Base-by-base conservation (phyloP, 306 rosid genomes). In the Mucuna pruriens region DNA sequence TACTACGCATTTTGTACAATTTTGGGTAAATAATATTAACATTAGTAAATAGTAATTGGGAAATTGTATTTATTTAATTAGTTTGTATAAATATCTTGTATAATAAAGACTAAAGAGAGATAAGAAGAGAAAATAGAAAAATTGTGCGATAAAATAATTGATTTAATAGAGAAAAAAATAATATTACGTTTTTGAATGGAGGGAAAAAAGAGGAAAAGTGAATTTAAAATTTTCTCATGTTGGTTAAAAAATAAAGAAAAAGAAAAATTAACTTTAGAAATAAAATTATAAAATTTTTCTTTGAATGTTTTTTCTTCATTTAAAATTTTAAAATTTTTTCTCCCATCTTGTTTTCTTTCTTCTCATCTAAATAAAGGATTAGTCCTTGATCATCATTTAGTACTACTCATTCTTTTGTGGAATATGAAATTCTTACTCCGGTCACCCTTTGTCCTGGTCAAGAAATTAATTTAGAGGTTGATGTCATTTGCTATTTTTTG, bases 401-500 rank as follows among this genome's bases (percentile, higher is more conserved):
- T 68, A 34, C 23, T 4, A 12, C 17, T 38, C 0, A 11, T 45
- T n/a, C n/a, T 63, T 26, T 6, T 39, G 26, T 17, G 75, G 62
- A 57, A 44, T 29, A 31, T 57, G 36, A 82, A 55, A 75, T 74
- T 6, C 31, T 49, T 26, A 15, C 63, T 9, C 9, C 57, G 40
- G 54, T 16, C 42, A 58, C 25, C 46, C 54, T 42, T 9, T 10
- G n/a, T 65, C 26, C 20, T 20, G 49, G 84, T 74, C 42, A 74
- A 74, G 29, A 65, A n/a, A n/a, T n/a, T n/a, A 40, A 65, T 74
- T 52, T 51, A 34, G 49, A 74, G 31, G 76, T 71, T 77, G 69
- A 71, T 69, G 48, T 48, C 66, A 48, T 76, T 57, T 61, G 65
- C 63, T 49, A 44, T 3, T 33, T 25, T 75, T 63, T 39, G 16